Conservation (phyloP, 2,329 filamentous ascomycete species). For the Trichoderma koningiopsis region DNA sequence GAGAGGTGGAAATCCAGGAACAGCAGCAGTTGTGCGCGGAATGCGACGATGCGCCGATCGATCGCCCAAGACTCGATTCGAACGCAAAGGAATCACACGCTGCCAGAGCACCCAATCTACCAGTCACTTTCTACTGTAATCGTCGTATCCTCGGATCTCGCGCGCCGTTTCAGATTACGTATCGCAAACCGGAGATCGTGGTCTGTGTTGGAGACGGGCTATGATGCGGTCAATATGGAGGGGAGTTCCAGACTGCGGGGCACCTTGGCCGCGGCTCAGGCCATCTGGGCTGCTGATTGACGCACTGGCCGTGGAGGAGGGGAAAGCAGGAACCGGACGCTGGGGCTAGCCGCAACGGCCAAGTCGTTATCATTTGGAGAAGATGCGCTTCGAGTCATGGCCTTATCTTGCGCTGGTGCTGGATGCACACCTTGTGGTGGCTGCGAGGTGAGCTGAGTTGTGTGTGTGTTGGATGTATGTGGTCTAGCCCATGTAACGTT, state of each 20-base stretch:
- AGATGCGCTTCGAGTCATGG: background rate
- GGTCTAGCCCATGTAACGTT: background rate
- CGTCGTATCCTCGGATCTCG: background rate
- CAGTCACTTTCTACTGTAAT: background rate
- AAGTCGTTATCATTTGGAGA: slow-evolving; percentile 1
- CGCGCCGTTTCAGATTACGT: background rate
- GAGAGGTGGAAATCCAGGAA: background rate
- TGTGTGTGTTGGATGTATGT: background rate
- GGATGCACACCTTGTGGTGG: background rate
- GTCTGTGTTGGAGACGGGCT: background rate
- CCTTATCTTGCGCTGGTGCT: background rate
- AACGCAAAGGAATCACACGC: background rate
- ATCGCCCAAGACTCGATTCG: background rate
- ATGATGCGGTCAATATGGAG: background rate
- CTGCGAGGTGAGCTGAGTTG: background rate
- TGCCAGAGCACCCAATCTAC: background rate
- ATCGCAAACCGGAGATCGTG: background rate
- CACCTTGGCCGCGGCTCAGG: background rate
- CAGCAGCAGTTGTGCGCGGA: background rate
- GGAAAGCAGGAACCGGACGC: background rate
- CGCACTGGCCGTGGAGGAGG: background rate
- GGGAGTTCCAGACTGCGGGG: background rate
- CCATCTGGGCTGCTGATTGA: background rate
- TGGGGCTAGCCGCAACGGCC: background rate
- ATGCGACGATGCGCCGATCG: background rate